phyloP scores from a whole-genome alignment of 1,284 basidiomycete species.

The Laetiporus sulphureus region DNA sequence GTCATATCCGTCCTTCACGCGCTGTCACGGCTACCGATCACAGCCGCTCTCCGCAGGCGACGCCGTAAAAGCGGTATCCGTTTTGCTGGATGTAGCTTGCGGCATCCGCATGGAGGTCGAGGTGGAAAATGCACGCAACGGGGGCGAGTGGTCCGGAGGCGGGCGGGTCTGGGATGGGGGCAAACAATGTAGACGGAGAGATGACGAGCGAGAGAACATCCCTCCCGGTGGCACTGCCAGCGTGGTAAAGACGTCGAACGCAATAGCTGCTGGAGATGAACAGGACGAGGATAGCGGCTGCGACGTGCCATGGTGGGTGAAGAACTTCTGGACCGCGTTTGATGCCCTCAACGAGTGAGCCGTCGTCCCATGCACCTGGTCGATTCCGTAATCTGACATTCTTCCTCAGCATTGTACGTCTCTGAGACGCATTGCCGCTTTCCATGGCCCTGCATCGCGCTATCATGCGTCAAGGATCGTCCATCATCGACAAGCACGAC shows the following conservation, averaged over 20 bases:
- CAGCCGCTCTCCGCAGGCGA: slow-evolving; percentile 89
- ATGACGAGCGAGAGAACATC: slow-evolving; percentile 42
- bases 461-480: slow-evolving; percentile 90
- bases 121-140: slow-evolving; percentile 73
- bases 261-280: slow-evolving; percentile 22
- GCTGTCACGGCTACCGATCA: slow-evolving; percentile 85
- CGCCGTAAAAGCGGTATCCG: slow-evolving; percentile 85
- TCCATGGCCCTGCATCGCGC: slow-evolving; percentile 91
- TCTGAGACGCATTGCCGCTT: slow-evolving; percentile 76
- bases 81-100: slow-evolving; percentile 86
- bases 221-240: no score
- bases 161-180: slow-evolving; percentile 66
- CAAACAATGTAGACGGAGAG: slow-evolving; percentile 34
- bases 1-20: slow-evolving; percentile 88
- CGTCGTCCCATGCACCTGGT: background rate
- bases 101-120: slow-evolving; percentile 89
- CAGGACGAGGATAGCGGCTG: slow-evolving; percentile 34
- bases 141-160: slow-evolving; percentile 88
- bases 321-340: slow-evolving; percentile 91
- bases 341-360: slow-evolving; percentile 87
- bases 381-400: background rate
- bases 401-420: slow-evolving; percentile 52
- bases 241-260: slow-evolving; percentile 19
- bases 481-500: slow-evolving; percentile 91
- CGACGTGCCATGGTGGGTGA: slow-evolving; percentile 69